phyloP scores from a whole-genome alignment of 2,329 filamentous ascomycete species.

The Botrytis porri region DNA sequence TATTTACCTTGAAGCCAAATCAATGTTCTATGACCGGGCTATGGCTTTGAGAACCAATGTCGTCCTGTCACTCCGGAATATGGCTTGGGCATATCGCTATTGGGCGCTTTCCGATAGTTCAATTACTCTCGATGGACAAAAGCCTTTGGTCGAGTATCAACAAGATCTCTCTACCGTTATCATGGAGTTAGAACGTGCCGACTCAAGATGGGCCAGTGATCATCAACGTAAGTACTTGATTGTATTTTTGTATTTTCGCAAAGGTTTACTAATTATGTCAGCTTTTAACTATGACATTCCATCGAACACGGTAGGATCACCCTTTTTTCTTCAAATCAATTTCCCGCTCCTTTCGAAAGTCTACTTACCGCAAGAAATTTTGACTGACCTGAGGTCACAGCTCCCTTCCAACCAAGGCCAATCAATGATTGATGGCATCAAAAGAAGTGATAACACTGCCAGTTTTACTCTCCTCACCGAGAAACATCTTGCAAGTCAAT shows the following conservation, averaged over 20 bases:
- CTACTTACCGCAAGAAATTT: neutral
- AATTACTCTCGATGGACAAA: neutral
- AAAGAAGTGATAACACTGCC: neutral
- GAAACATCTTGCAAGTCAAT: constrained; percentile 9
- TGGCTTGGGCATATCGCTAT: constrained; percentile 12
- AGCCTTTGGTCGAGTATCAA: neutral
- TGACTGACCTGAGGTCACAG: neutral
- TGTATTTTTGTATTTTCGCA: neutral
- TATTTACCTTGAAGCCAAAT: constrained; percentile 8
- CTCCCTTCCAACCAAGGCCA: constrained; percentile 10
- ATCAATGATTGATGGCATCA: constrained; percentile 8
- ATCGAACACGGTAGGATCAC: neutral
- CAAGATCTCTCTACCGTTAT: constrained; percentile 3
- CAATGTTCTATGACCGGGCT: constrained; percentile 11
- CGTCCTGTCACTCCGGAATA: neutral
- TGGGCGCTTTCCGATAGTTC: constrained; percentile 9
- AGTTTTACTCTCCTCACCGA: constrained; percentile 15
- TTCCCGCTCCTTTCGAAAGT: too few relatives aligned
- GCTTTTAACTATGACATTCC: constrained; percentile 7
- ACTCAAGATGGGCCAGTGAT: constrained; percentile 6
- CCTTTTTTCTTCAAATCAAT: neutral
- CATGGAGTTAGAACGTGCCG: constrained; percentile 11
- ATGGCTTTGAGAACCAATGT: constrained; percentile 9
- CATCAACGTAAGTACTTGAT: constrained; percentile 1
- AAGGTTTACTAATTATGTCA: neutral